Evolutionary conservation across 129 eudicot species (phyloP), one percentile per base, ranked within the genome.

Genomic region (Centrapalus pauciflorus): DNA sequence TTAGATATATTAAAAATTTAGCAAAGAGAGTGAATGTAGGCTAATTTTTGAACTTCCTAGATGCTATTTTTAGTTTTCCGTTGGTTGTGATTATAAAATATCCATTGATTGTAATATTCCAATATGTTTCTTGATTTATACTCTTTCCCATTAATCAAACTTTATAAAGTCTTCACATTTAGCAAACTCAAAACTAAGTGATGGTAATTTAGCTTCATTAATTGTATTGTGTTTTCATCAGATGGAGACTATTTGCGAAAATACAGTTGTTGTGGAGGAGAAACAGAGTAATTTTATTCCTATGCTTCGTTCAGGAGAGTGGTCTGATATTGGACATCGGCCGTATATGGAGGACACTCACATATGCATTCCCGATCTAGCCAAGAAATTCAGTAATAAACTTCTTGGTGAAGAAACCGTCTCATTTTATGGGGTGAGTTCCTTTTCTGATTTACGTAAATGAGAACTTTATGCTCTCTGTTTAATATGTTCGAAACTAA

Each of bases 361-460:
- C 76, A 77, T 93, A 52, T 83, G 96, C 73, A 93, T 93, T 33
- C 72, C 84, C 8, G 88, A 93, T 62, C 76, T 93, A 24, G 90
- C 99, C n/a, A 74, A 63, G 78, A 86, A 82, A 45, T 93, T 82
- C 20, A 85, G 81, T 57, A 51, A 46, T 25, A 67, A 71, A 30
- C 45, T 66, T 50, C 66, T 75, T 67, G 84, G 81, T 64, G 89
- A 82, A 70, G 96, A 86, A 70, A 78, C 91, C 25, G 67, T 93
- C 51, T 93, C 98, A 59, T 84, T 93, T 71, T 93, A 85, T 71
- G 96, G 98, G 66, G 98, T 93, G 76, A 85, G 91, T 85, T 81
- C 63, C 26, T 71, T 82, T 3, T 33, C 7, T 5, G 2, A 23
- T 32, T 23, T 27, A 0, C 5, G 49, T 46, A 35, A 48, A 33